These are phyloP conservation scores for Nemania sp. DNA, from an alignment of 2,329 filamentous ascomycete species.

Conservation along the genomic window DNA sequence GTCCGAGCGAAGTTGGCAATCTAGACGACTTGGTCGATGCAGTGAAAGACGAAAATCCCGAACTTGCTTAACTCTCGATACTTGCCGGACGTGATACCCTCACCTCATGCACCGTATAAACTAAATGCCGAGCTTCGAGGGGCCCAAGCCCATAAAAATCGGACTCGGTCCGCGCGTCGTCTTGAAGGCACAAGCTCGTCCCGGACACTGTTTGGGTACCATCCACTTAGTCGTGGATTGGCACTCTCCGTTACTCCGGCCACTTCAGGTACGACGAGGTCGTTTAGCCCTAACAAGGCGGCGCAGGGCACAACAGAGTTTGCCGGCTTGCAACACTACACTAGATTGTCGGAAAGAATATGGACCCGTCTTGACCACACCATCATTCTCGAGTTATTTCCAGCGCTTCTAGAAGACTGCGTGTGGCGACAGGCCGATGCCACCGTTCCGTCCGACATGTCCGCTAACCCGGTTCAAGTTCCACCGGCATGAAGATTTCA, in stretches of 20 bases:
- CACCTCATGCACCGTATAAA: too few species aligned
- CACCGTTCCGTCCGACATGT: not conserved
- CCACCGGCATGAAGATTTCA: conserved; percentile 12
- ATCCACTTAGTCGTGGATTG: conserved; percentile 5
- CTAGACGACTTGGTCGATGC: conserved; percentile 63
- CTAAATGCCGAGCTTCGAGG: conserved; percentile 2
- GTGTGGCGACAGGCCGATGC: conserved; percentile 6
- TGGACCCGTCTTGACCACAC: conserved; percentile 10
- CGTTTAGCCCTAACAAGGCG: conserved; percentile 5
- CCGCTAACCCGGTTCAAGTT: not conserved
- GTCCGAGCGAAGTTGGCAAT: conserved; percentile 68
- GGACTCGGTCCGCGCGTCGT: conserved; percentile 1
- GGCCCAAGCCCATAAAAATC: conserved; percentile 12
- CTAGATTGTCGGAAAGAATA: not conserved
- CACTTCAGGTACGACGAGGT: not conserved
- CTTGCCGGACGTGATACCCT: conserved; percentile 1
- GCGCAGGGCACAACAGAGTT: conserved; percentile 21
- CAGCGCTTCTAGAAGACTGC: conserved; percentile 13
- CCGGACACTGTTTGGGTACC: conserved; percentile 9
- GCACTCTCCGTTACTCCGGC: conserved; percentile 3
- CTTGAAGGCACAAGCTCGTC: conserved; percentile 9
- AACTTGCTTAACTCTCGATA: too few species aligned
- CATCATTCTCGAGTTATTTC: not conserved
- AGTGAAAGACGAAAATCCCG: conserved; percentile 50
- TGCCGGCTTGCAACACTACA: conserved; percentile 15